Conservation (phyloP, 108 stramenopile species). For the Mediolabrus comicus region DNA sequence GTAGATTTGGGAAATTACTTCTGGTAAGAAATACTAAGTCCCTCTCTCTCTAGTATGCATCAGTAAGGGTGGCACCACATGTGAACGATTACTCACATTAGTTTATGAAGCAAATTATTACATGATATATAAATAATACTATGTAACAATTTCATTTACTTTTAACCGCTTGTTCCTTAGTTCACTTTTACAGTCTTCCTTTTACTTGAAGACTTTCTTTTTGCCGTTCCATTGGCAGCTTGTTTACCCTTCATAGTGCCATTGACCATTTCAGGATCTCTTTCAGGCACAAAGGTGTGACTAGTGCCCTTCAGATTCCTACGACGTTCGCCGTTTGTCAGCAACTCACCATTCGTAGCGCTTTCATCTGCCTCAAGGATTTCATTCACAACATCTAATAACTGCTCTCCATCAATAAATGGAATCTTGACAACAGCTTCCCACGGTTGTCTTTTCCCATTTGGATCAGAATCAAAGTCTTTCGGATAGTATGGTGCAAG, state of each 20-base stretch:
- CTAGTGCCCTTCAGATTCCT: slow-evolving; percentile 65
- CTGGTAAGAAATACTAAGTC: no score
- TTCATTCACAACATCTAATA: slow-evolving; percentile 75
- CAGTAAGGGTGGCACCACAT: no score
- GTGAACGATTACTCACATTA: no score
- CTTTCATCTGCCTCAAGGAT: slow-evolving; percentile 64
- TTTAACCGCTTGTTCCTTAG: neutral
- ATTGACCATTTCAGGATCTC: slow-evolving; percentile 16
- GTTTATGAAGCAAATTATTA: no score
- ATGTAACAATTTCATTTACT: neutral
- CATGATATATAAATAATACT: neutral
- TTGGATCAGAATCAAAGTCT: slow-evolving; percentile 79
- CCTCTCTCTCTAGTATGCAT: no score
- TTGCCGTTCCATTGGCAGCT: slow-evolving; percentile 8
- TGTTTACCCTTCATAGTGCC: neutral
- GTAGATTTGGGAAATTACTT: no score
- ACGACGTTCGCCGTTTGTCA: slow-evolving; percentile 70
- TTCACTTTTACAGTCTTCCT: neutral
- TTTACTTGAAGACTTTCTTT: neutral
- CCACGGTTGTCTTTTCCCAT: slow-evolving; percentile 94
- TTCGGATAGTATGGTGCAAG: slow-evolving; percentile 86
- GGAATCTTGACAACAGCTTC: slow-evolving; percentile 97
- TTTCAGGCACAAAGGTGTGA: slow-evolving; percentile 52
- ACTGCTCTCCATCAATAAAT: slow-evolving; percentile 88
- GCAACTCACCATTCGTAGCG: slow-evolving; percentile 29